Base-by-base conservation (phyloP, 2,329 filamentous ascomycete species). In the Exophiala alcalophila region DNA sequence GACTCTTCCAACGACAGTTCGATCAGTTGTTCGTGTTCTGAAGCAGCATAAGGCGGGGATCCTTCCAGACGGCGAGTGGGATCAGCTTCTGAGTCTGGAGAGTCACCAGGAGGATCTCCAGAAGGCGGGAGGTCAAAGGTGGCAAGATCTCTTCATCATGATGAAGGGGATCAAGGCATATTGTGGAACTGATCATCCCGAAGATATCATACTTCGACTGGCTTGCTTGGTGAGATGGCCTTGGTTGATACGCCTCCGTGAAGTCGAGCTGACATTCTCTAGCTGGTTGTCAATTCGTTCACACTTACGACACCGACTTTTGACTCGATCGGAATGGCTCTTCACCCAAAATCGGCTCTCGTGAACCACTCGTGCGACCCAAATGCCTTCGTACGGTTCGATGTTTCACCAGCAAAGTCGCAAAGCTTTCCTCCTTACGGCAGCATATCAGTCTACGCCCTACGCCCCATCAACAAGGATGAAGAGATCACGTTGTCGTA, bases 321-420 rank as follows among this genome's bases (percentile, higher is more conserved):
- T 33, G 78, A 81, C 51, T 72, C 75, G 1, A 62, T 83, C 15
- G 80, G 80, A 2, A 62, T 81, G n/a, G 73, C 72, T 24, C 57
- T 82, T 11, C 75, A 81, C 47, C 75, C 77, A 0, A 64, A 70
- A 12, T 65, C 74, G 2, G 68, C 74, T 19, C 62, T 72, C 11
- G 66, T 78, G 29, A 83, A 83, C 49, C 80, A 84, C 57, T 80
- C 76, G 29, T 83, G 80, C 56, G 67, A 73, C 16, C 76, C 77
- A 3, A 83, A 83, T 51, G 70, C 74, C 2, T 70, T 71, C 20
- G 68, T 80, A 12, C 67, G 75, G 9, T 80, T 81, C 62, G 75
- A 81, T 44, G 71, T 75, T 3, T 25, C 34, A 2, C 14, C 14
- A 63, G 70, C 3, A 58, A 64, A 21, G 15, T 9, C 14, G 18